phyloP scores from a whole-genome alignment of 2,329 filamentous ascomycete genomes.

The Rutstroemia sp. region DNA sequence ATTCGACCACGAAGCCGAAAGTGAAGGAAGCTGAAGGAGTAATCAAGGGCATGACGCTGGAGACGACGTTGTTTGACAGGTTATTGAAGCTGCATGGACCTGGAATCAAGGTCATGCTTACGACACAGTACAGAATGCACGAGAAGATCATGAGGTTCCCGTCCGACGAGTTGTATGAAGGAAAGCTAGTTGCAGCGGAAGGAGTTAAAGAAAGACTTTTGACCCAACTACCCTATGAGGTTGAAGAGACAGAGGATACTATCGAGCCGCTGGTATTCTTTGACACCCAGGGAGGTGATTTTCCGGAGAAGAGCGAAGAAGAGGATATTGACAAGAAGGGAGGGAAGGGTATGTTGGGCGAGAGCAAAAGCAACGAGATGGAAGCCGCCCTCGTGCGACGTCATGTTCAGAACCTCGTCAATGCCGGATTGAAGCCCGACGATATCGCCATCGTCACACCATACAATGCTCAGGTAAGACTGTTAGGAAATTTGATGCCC shows the following conservation, averaged over 20 bases:
- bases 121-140: slow-evolving; percentile 97
- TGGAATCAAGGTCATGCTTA: slow-evolving; percentile 87
- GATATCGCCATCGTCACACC: slow-evolving; percentile 93
- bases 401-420: slow-evolving; percentile 71
- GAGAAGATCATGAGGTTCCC: slow-evolving; percentile 93
- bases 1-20: slow-evolving; percentile 37
- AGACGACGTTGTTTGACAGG: slow-evolving; percentile 89
- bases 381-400: slow-evolving; percentile 74
- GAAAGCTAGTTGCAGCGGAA: slow-evolving; percentile 72
- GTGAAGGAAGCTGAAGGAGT: slow-evolving; percentile 32
- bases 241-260: slow-evolving; percentile 79
- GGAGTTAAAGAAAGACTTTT: slow-evolving; percentile 69
- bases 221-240: slow-evolving; percentile 68
- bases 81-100: slow-evolving; percentile 74
- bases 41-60: slow-evolving; percentile 56
- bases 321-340: slow-evolving; percentile 47
- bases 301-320: slow-evolving; percentile 74
- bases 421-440: slow-evolving; percentile 69
- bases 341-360: slow-evolving; percentile 46
- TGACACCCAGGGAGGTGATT: slow-evolving; percentile 93
- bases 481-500: neutral
- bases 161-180: slow-evolving; percentile 80
- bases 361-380: slow-evolving; percentile 88
- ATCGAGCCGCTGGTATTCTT: slow-evolving; percentile 84
- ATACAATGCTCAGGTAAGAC: slow-evolving; percentile 79